phyloP scores from a whole-genome alignment of 2,329 filamentous ascomycete species.

The Diplodia scrobiculata region DNA sequence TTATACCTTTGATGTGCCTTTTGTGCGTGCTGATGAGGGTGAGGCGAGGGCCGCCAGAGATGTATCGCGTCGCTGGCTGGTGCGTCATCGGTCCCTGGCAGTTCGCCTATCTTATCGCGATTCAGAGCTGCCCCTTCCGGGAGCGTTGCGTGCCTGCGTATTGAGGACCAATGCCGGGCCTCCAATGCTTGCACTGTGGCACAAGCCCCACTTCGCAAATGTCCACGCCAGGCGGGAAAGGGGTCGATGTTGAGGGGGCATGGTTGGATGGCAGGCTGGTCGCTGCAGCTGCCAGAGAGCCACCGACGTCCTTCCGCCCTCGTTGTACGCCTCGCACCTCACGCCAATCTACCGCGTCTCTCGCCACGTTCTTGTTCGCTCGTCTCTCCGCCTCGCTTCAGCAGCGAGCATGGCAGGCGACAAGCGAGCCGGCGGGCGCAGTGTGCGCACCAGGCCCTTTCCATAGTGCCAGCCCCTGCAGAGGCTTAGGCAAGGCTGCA shows the following conservation, averaged over 20 bases:
- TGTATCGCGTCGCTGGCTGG: background rate
- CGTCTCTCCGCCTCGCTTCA: background rate
- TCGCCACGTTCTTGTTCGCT: background rate
- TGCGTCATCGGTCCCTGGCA: background rate
- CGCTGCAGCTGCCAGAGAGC: background rate
- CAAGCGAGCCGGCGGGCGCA: background rate
- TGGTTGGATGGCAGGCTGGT: background rate
- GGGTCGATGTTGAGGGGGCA: background rate
- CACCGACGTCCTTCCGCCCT: background rate
- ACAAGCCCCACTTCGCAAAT: background rate
- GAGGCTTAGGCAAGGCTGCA: background rate
- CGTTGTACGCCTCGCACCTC: background rate
- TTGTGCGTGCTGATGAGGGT: background rate
- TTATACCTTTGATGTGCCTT: background rate
- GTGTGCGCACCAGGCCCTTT: background rate
- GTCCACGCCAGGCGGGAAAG: background rate
- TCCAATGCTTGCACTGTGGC: background rate
- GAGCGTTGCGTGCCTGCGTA: background rate
- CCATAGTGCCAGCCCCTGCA: constrained; percentile 4
- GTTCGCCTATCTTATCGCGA: background rate
- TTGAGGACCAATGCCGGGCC: too few species aligned
- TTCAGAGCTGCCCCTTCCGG: background rate
- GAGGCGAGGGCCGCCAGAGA: background rate
- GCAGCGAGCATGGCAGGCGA: background rate
- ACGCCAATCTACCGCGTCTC: background rate